Conservation (phyloP, 2,329 filamentous ascomycete genomes). For the Triangularia verruculosa region DNA sequence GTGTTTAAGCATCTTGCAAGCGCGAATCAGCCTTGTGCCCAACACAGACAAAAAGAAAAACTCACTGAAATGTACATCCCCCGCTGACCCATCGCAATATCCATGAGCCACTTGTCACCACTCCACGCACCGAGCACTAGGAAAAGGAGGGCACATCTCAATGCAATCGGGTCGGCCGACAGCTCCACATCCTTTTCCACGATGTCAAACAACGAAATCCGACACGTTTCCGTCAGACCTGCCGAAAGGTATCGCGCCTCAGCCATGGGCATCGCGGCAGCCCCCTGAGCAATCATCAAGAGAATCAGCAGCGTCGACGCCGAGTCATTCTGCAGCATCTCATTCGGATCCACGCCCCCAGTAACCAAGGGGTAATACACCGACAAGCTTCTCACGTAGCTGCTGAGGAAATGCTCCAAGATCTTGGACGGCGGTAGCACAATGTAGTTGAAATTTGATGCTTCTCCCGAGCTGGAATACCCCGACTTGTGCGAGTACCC, state of each 20-base stretch:
- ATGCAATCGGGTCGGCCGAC: conserved; percentile 60
- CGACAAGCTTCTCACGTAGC: conserved; percentile 63
- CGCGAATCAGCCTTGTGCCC: background rate
- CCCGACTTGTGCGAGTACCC: conserved; percentile 38
- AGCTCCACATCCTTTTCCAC: conserved; percentile 70
- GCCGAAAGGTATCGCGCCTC: conserved; percentile 65
- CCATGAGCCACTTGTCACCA: conserved; percentile 75
- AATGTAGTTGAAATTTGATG: conserved; percentile 55
- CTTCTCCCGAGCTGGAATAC: conserved; percentile 42
- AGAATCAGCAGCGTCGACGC: conserved; percentile 64
- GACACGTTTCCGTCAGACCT: conserved; percentile 67
- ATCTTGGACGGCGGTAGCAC: conserved; percentile 64
- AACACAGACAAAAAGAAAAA: conserved; percentile 10
- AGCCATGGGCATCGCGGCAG: conserved; percentile 60
- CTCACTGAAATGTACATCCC: conserved; percentile 67
- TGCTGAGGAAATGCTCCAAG: conserved; percentile 64
- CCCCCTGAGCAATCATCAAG: conserved; percentile 71
- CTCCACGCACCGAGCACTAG: conserved; percentile 69
- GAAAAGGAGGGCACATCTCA: conserved; percentile 65
- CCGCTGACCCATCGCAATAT: conserved; percentile 70
- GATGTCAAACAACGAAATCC: conserved; percentile 68
- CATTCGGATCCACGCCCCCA: conserved; percentile 62
- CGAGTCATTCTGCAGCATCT: conserved; percentile 64
- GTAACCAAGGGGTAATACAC: conserved; percentile 64
- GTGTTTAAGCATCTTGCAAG: conserved; percentile 61